A percentile compares a stretch with the other conserved stretches of the same genome.
Conservation (phyloP, 305 asterid species). For the Fraxinus nigra region DNA sequence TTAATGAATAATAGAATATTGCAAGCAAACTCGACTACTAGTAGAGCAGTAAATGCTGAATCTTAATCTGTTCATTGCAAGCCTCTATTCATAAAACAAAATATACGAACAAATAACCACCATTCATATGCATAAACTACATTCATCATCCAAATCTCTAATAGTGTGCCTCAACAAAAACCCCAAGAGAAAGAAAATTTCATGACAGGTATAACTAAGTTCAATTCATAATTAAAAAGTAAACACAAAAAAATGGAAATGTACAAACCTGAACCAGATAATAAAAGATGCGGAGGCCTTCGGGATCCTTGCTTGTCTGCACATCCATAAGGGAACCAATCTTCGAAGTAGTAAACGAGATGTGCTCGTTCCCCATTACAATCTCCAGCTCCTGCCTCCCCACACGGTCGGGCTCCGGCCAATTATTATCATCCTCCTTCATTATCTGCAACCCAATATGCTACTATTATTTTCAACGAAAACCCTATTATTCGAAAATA, state of each 20-base stretch:
- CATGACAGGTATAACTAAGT: not conserved
- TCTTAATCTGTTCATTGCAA: not conserved
- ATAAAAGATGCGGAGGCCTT: conserved; percentile 83
- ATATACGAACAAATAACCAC: not conserved
- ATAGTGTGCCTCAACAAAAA: not conserved
- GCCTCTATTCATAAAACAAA: not conserved
- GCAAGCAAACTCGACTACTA: not conserved
- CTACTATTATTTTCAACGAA: not conserved
- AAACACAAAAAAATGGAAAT: not conserved
- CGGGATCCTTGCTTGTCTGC: conserved; percentile 91
- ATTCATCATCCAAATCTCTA: not conserved
- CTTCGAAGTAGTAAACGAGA: conserved; percentile 89
- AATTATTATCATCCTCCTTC: conserved; percentile 94
- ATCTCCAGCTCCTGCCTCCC: conserved; percentile 99
- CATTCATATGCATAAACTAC: not conserved
- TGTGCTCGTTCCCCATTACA: conserved; percentile 96
- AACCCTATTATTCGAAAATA: not conserved
- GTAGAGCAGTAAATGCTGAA: not conserved
- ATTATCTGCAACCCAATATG: conserved; percentile 34
- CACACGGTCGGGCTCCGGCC: conserved; percentile 97
- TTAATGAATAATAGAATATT: not conserved
- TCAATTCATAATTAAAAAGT: not conserved
- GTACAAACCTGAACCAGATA: conserved; percentile 81
- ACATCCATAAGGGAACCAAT: conserved; percentile 96
- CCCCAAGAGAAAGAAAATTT: not conserved